Base-by-base conservation (phyloP, 257 asterid genomes). In the Ehretia macrophylla region DNA sequence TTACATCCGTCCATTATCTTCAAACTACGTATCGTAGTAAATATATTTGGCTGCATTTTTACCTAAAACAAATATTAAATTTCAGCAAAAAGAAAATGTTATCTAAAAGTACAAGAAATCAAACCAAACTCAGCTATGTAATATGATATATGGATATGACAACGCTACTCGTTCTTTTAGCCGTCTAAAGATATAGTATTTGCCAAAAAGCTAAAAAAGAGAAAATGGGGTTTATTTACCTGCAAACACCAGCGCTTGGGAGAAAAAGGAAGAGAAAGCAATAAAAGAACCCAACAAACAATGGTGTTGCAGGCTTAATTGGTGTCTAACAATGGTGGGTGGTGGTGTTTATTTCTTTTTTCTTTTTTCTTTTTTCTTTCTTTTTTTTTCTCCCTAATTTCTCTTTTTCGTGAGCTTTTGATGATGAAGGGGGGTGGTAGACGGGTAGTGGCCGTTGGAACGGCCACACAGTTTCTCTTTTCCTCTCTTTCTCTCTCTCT, bases 1-100 rank as follows among this genome's bases (percentile, higher is more conserved):
- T 83, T 93, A 72, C 92, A 86, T 65, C 92, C 94, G 17, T 93
- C 96, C 64, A 81, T 65, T 85, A 93, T 72, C 70, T 84, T 86
- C 79, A 86, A 64, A 72, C 96, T 84, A 53, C 95, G 94, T 91
- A 83, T 83, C 38, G 95, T 72, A 59, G 81, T 79, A 66, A 73
- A 84, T 44, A 86, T 66, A 56, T 79, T 87, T 32, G 84, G 90
- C 74, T 84, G 99, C 97, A 86, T 88, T 75, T 79, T 80, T 66
- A 72, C 73, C 56, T n/a, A n/a, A n/a, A n/a, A 73, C 27, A 49
- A n/a, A 52, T 52, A 42, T 42, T 17, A 52, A 3, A 32, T 20
- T 10, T 22, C 57, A 10, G 11, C 38, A n/a, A n/a, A n/a, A n/a
- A n/a, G n/a, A n/a, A n/a, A n/a, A n/a, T n/a, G n/a, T n/a, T n/a